Conservation (phyloP, 352 stramenopile species). For the Phytophthora fragariaefolia region DNA sequence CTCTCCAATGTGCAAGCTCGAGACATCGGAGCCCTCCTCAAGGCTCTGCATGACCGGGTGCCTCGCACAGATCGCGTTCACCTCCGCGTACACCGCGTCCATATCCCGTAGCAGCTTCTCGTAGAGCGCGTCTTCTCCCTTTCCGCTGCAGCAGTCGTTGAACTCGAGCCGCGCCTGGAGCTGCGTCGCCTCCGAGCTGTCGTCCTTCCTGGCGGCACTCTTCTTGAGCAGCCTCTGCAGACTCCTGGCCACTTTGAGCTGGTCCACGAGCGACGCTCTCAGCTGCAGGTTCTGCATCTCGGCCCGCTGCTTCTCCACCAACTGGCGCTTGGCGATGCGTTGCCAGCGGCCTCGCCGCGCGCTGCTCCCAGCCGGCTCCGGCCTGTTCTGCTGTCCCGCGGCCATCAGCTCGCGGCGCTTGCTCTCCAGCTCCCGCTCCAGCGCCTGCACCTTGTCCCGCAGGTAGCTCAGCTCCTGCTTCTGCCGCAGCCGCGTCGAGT, state of each 20-base stretch:
- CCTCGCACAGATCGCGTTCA: conserved; percentile 36
- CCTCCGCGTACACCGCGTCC: conserved; percentile 40
- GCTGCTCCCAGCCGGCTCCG: not conserved
- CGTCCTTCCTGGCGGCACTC: conserved; percentile 20
- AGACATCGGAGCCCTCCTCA: conserved; percentile 41
- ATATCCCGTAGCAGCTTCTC: conserved; percentile 33
- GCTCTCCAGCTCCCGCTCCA: conserved; percentile 47
- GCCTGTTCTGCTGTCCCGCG: conserved; percentile 11
- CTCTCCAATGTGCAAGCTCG: conserved; percentile 35
- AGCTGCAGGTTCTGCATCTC: conserved; percentile 51
- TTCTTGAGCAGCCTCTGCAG: conserved; percentile 58
- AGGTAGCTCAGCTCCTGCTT: conserved; percentile 66
- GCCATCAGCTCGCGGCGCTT: conserved; percentile 20
- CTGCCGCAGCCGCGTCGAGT: conserved; percentile 58
- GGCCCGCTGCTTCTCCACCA: conserved; percentile 37
- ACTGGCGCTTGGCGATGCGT: conserved; percentile 43
- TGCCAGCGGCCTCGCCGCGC: conserved; percentile 32
- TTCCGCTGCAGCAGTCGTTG: conserved; percentile 11
- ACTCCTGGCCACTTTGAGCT: conserved; percentile 57
- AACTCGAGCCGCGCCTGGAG: conserved; percentile 32
- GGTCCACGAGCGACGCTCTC: conserved; percentile 30
- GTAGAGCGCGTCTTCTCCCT: conserved; percentile 32
- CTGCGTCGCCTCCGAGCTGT: conserved; percentile 16
- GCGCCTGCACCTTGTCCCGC: conserved; percentile 44
- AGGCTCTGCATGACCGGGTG: conserved; percentile 36